Percentiles rank a stretch among this genome's conserved stretches.
Evolutionary conservation across 768 basidiomycete genomes (phyloP).

Genomic region (Panaeolus cyanescens): DNA sequence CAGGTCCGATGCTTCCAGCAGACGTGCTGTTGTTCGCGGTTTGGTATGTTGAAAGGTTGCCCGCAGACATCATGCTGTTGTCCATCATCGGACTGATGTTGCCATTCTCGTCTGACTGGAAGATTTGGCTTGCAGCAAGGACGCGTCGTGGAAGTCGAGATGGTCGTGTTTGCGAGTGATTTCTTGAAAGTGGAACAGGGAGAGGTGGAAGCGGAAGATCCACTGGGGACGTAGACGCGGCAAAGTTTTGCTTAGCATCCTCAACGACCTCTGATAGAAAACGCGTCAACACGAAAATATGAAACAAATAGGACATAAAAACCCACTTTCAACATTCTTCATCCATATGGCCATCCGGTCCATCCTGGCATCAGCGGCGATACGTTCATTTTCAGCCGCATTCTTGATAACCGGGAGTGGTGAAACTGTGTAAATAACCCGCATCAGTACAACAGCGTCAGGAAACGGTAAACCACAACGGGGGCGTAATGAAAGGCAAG

Average conservation of each 20-base stretch:
- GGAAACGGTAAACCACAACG: neutral
- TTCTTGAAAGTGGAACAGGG: conserved; percentile 60
- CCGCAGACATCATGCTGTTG: conserved; percentile 34
- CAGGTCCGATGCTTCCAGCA: conserved; percentile 18
- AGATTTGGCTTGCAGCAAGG: conserved; percentile 72
- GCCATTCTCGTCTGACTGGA: conserved; percentile 47
- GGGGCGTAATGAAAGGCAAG: neutral
- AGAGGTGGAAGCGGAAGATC: conserved; percentile 58
- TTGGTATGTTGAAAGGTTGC: conserved; percentile 28
- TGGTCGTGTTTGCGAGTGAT: conserved; percentile 46
- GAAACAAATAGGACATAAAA: neutral
- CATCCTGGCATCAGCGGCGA: conserved; percentile 52
- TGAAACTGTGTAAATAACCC: conserved; percentile 27
- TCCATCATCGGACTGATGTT: conserved; percentile 31
- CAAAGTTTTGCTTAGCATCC: conserved; percentile 78
- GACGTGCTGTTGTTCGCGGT: conserved; percentile 26
- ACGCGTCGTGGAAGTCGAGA: conserved; percentile 64
- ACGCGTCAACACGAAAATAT: conserved; percentile 10
- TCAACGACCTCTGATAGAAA: conserved; percentile 69
- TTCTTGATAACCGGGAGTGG: conserved; percentile 56
- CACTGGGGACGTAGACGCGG: conserved; percentile 47
- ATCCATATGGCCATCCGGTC: conserved; percentile 86
- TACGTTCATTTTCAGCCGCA: conserved; percentile 51
- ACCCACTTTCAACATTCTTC: conserved; percentile 80
- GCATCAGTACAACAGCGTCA: neutral